Evolutionary conservation across 768 basidiomycete genomes (phyloP).

Genomic region (Phylloporus rhodoxanthus): DNA sequence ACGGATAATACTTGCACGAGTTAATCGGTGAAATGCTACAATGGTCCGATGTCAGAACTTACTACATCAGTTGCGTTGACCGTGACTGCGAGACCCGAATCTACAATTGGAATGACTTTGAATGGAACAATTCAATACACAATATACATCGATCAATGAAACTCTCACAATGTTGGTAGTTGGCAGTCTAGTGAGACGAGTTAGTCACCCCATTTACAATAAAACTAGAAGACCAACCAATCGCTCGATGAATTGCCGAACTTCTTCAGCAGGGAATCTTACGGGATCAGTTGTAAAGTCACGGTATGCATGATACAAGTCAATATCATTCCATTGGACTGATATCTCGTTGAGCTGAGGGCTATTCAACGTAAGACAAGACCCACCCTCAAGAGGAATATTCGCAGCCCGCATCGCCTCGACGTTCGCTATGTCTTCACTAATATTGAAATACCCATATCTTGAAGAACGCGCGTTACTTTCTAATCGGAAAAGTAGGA

Average conservation of each 20-base stretch:
- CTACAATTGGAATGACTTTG: conserved; percentile 64
- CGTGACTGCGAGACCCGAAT: conserved; percentile 54
- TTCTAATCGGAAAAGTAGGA: not conserved
- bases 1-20: conserved; percentile 56
- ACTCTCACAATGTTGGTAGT: conserved; percentile 28
- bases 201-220: conserved; percentile 2
- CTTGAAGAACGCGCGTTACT: not conserved
- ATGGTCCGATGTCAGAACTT: conserved; percentile 19
- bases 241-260: conserved; percentile 48
- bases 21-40: not conserved
- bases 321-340: conserved; percentile 81
- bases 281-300: conserved; percentile 68
- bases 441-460: conserved; percentile 49
- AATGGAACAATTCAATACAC: not conserved
- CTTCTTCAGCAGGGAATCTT: conserved; percentile 50
- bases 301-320: conserved; percentile 61
- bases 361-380: not conserved
- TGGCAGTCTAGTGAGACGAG: conserved; percentile 11
- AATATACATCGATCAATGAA: not conserved
- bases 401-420: conserved; percentile 56
- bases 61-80: conserved; percentile 60
- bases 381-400: conserved; percentile 69
- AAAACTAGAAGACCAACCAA: conserved; percentile 39
- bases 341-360: not conserved
- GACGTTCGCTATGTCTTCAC: conserved; percentile 52